Evolutionary conservation across 495 filamentous ascomycete species (phyloP), one percentile per base, ranked within the genome.

Genomic region (Annulohypoxylon nitens): DNA sequence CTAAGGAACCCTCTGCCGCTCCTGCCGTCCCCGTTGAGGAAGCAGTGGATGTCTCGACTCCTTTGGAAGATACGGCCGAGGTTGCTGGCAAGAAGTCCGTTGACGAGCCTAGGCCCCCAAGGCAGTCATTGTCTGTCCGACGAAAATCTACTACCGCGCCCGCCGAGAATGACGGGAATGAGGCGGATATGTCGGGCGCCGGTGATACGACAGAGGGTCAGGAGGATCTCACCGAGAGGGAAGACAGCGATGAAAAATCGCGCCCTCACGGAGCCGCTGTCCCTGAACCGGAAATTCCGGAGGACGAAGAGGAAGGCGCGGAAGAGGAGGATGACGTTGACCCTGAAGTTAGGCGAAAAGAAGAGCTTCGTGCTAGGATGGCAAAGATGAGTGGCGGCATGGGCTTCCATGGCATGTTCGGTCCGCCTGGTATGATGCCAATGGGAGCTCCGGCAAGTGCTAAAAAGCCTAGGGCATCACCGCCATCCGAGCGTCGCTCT

Each of bases 331-430:
- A 96, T 48, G 95, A 97, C n/a, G 83, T 97, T 53, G 96, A 99
- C 68, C 94, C 94, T 0, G 96, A 99, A 78, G 84, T 93, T 39
- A 91, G 88, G 67, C 91, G 95, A 67, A 91, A 91, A 79, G 90
- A 97, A 83, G 96, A 97, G 75, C 84, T 99, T 61, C 90, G 97
- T 47, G 94, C 94, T 59, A 89, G 96, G 69, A 98, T 99, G 93
- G 95, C 95, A 25, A 97, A 97, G 81, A 97, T 99, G 93, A 96
- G 94, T 71, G 96, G 97, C 68, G 96, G 96, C 14, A 97, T 97
- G 94, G 94, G 95, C 14, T 95, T 97, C 91, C 90, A 93, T 79
- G 94, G 95, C 53, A 95, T 98, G 88, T 96, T 97, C 80, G 93
- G 93, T 10, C 87, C 91, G 30, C 91, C 93, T 59, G 88, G 88